Evolutionary conservation across 78 protist species (phyloP), one percentile per base, ranked within the genome.

Genomic region (Goniomonas avonlea): DNA sequence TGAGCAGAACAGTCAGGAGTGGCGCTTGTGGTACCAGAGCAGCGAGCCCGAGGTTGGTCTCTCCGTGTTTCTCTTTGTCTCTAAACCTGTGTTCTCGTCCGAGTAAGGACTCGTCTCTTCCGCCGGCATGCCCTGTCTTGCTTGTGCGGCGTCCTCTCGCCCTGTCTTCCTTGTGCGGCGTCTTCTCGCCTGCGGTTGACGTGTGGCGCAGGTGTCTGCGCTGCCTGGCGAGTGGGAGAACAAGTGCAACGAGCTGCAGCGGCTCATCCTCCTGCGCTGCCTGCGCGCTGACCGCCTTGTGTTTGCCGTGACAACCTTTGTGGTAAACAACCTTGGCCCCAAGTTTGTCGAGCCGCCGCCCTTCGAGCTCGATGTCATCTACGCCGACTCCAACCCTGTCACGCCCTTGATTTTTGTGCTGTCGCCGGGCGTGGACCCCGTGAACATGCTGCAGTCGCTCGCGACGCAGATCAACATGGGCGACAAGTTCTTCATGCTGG

Each of bases 201-300:
- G n/a, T n/a, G n/a, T n/a, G n/a, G n/a, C n/a, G n/a, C n/a, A n/a
- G n/a, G n/a, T 34, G 34, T 58, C 81, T 1, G 66, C 84, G 15
- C 83, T 87, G 38, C 94, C 94, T 0, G 85, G 88, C 35, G 89
- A 82, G 39, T 90, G 94, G 94, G 87, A 82, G 58, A 41, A 55
- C 82, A 84, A 83, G 55, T 81, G 80, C 84, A 80, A 77, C 35
- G 88, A 83, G 76, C 73, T 89, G 81, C 87, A 89, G 80, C 77
- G 80, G 17, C 61, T 89, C 84, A 45, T 85, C 58, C 60, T 92
- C 45, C 74, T 92, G 43, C 88, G 95, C 38, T 85, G 89, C 79
- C 80, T 92, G 59, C 90, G 96, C 21, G 86, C 91, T 17, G 96
- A 92, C 58, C 93, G 96, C 20, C 83, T 92, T n/a, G 47, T 82